Percentiles rank a stretch among this genome's conserved stretches.
Conservation (phyloP, 78 protist genomes). For the Planoprotostelium fungivorum region DNA sequence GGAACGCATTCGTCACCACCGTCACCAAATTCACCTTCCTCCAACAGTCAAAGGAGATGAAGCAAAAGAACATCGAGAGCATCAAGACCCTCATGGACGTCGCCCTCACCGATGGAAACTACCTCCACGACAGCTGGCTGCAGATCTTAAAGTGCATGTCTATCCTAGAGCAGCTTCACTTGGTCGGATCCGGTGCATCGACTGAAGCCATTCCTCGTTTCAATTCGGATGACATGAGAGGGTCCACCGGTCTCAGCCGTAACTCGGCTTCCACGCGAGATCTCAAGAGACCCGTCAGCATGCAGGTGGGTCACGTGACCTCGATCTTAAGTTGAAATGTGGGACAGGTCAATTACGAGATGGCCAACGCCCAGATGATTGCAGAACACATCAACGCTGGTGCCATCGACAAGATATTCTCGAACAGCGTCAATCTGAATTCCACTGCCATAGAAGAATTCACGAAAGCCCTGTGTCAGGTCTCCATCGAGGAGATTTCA, state of each 20-base stretch:
- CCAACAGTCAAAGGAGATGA: conserved; percentile 35
- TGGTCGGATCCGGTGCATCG: conserved; percentile 41
- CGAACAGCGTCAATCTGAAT: conserved; percentile 21
- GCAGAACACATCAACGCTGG: conserved; percentile 37
- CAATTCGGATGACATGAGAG: neutral
- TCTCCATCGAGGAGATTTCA: conserved; percentile 79
- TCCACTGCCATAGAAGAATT: conserved; percentile 80
- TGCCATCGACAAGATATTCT: conserved; percentile 33
- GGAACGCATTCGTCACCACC: conserved; percentile 89
- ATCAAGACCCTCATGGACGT: conserved; percentile 66
- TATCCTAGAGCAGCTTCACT: conserved; percentile 70
- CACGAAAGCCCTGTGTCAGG: conserved; percentile 72
- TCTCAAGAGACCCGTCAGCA: neutral
- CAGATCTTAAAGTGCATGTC: conserved; percentile 73
- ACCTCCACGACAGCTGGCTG: conserved; percentile 79
- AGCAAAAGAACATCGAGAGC: conserved; percentile 82
- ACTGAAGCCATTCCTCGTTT: neutral
- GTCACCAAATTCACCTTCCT: conserved; percentile 85
- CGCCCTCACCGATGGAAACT: conserved; percentile 85
- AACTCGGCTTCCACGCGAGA: neutral
- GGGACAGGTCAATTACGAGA: neutral
- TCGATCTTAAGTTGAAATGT: conserved; percentile 19
- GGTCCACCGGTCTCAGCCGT: neutral
- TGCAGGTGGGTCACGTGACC: conserved; percentile 5
- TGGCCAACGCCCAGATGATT: conserved; percentile 12